phyloP scores from a whole-genome alignment of 352 stramenopile species.

The Thalassiosira oceanica region DNA sequence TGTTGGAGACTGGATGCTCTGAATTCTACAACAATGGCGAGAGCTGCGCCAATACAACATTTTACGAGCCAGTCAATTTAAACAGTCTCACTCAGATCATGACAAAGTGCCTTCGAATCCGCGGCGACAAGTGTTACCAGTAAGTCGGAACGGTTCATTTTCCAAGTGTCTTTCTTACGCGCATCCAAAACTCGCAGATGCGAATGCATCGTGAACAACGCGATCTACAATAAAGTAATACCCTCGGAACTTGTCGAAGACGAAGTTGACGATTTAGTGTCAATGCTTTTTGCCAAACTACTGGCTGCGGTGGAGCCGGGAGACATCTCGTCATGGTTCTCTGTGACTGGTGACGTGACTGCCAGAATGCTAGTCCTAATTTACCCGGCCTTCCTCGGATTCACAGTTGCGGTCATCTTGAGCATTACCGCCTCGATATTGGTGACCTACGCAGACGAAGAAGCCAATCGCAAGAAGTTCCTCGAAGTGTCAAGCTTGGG shows the following conservation, averaged over 20 bases:
- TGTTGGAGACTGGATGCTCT: conserved; percentile 9
- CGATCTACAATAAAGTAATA: conserved; percentile 20
- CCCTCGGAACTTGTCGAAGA: conserved; percentile 3
- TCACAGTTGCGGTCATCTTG: conserved; percentile 18
- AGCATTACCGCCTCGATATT: conserved; percentile 9
- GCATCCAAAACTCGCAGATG: too few relatives aligned
- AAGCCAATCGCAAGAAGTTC: conserved; percentile 12
- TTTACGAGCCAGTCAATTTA: conserved; percentile 12
- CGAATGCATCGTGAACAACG: conserved; percentile 25
- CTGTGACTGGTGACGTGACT: conserved; percentile 4
- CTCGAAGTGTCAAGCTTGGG: background rate
- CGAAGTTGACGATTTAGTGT: conserved; percentile 7
- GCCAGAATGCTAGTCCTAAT: conserved; percentile 3
- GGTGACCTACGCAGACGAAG: conserved; percentile 9
- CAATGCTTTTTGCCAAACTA: conserved; percentile 15
- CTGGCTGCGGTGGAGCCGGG: conserved; percentile 6
- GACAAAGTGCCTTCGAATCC: conserved; percentile 18
- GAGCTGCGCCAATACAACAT: conserved; percentile 12
- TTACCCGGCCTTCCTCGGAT: conserved; percentile 22
- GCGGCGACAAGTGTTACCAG: conserved; percentile 16
- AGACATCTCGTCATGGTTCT: conserved; percentile 10
- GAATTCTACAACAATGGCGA: conserved; percentile 12
- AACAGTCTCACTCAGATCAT: background rate
- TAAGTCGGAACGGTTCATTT: too few relatives aligned
- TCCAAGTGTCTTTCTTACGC: too few relatives aligned